Base-by-base conservation (phyloP, 108 stramenopile genomes). In the Cyclotella kingstonii region DNA sequence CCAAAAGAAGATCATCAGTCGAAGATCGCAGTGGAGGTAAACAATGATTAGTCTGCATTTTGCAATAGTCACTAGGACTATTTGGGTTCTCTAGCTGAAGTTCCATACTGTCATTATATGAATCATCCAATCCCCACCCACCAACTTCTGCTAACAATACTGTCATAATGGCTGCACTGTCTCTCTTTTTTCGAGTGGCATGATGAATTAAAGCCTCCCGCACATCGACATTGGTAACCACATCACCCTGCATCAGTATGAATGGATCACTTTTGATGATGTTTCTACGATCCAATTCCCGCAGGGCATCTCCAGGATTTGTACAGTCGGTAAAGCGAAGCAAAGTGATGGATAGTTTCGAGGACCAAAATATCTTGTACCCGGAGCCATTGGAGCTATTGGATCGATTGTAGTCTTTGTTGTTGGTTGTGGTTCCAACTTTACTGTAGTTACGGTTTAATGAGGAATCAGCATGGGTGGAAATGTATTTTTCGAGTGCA, bases 201-300 rank as follows among this genome's bases (percentile, higher is more conserved):
- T 98, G 97, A 8, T 63, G 79, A 19, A 62, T 54, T 53, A 96
- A 60, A 26, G 78, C 86, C 23, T 66, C 47, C 7, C 48, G 30
- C 31, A 98, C 48, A 59, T 96, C 85, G 39, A 97, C 82, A 73
- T 96, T 96, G 48, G 93, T 81, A 8, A 99, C 81, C 11, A 94
- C 93, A 79, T 99, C 97, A 4, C 95, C 96, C 54, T 68, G 78
- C 66, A 97, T 83, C n/a, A 99, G 69, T 0, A 99, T 63, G 68
- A 99, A 99, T 2, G 98, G 98, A 81, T 98, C 95, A 25, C 84
- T 86, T 49, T 95, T 83, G 41, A 99, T 81, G n/a, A 95, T 50
- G 61, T 91, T 90, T n/a, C 86, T 73, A 55, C 84, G 81, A 68
- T 99, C 97, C 34, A 99, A 66, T 68, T 99, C 97, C 12, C 98